Evolutionary conservation across 345 rosid genomes (phyloP).

Genomic region (Tarenaya hassleriana): DNA sequence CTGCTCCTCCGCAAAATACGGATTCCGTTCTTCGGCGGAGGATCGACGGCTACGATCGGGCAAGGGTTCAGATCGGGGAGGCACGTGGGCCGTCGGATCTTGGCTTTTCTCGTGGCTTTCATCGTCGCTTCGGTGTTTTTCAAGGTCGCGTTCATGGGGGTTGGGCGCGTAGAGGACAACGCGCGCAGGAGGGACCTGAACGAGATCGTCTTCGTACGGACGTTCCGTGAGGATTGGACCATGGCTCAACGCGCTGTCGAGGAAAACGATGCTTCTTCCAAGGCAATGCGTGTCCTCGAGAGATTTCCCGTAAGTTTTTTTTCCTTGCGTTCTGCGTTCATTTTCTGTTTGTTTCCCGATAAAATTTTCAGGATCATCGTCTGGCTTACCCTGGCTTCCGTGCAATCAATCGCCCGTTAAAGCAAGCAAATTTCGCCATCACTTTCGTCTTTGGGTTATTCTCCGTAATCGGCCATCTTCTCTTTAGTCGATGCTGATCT

Average conservation of each 20-base stretch:
- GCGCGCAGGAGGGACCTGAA: conserved; percentile 18
- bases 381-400: background rate
- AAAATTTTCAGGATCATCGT: conserved; percentile 6
- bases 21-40: conserved; percentile 25
- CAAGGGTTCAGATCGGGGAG: conserved; percentile 49
- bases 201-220: conserved; percentile 39
- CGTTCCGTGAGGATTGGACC: conserved; percentile 53
- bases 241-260: conserved; percentile 52
- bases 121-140: conserved; percentile 52
- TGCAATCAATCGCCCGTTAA: background rate
- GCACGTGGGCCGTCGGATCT: conserved; percentile 42
- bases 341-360: conserved; percentile 24
- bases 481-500: background rate
- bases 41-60: conserved; percentile 30
- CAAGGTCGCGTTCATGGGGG: conserved; percentile 43
- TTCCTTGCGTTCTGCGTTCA: conserved; percentile 1
- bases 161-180: conserved; percentile 30
- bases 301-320: conserved; percentile 43
- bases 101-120: conserved; percentile 40
- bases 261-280: conserved; percentile 35
- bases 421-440: background rate
- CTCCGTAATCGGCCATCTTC: background rate
- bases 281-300: conserved; percentile 44
- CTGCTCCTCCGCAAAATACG: conserved; percentile 30
- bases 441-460: background rate